These are phyloP conservation scores for Pseudonectria buxi DNA, from an alignment of 2,329 filamentous ascomycete species.

Conservation along the genomic window DNA sequence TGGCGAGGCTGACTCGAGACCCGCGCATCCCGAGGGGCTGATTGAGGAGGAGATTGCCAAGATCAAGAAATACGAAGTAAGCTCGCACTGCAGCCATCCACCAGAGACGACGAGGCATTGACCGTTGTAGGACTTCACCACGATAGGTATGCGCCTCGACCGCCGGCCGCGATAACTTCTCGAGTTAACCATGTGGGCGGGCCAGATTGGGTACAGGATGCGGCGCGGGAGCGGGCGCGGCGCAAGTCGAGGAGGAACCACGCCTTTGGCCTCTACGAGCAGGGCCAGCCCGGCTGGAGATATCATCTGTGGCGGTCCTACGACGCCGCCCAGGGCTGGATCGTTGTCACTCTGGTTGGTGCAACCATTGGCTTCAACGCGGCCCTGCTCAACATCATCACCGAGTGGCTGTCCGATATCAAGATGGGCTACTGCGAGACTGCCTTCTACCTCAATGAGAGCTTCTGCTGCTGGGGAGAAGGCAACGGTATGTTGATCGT, in stretches of 20 bases:
- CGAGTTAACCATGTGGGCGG: slow-evolving; percentile 23
- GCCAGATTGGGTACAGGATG: slow-evolving; percentile 94
- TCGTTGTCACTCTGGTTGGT: slow-evolving; percentile 90
- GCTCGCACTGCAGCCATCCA: slow-evolving; percentile 9
- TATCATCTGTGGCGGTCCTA: slow-evolving; percentile 79
- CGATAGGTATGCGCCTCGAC: slow-evolving; percentile 55
- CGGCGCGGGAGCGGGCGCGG: slow-evolving; percentile 78
- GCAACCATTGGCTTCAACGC: slow-evolving; percentile 91
- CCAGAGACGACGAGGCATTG: slow-evolving; percentile 21
- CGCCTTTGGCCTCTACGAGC: slow-evolving; percentile 64
- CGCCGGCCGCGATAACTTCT: slow-evolving; percentile 1
- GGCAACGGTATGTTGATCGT: slow-evolving; percentile 56
- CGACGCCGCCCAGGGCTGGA: slow-evolving; percentile 95
- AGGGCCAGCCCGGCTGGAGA: slow-evolving; percentile 67
- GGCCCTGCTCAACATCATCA: slow-evolving; percentile 87
- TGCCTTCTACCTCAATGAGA: slow-evolving; percentile 94
- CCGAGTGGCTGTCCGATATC: slow-evolving; percentile 93
- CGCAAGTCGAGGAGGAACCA: slow-evolving; percentile 69
- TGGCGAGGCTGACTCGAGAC: slow-evolving; percentile 47
- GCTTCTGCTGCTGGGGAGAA: slow-evolving; percentile 96
- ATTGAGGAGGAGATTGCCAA: slow-evolving; percentile 94
- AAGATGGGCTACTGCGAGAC: slow-evolving; percentile 95
- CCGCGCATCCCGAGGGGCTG: slow-evolving; percentile 54
- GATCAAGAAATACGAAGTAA: slow-evolving; percentile 90
- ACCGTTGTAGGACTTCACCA: slow-evolving; percentile 71